phyloP scores from a whole-genome alignment of 148 eudicot species.

The Gaultheria prostrata region DNA sequence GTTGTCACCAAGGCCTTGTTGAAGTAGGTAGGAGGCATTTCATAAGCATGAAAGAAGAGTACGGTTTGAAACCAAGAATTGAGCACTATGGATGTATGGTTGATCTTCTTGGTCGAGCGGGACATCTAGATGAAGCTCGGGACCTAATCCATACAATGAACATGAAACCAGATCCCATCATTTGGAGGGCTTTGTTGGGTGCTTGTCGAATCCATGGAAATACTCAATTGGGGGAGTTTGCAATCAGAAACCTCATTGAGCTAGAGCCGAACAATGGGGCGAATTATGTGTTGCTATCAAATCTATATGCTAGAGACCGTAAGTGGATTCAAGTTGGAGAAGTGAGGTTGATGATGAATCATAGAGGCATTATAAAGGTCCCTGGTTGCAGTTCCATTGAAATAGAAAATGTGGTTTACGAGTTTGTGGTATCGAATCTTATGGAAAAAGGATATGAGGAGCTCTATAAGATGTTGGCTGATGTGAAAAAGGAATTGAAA shows the following conservation, averaged over 20 bases:
- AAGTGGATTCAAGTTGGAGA: constrained; percentile 34
- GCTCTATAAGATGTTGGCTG: constrained; percentile 21
- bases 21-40: constrained; percentile 31
- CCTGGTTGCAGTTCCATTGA: constrained; percentile 40
- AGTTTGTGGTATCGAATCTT: constrained; percentile 32
- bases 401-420: constrained; percentile 22
- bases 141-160: constrained; percentile 29
- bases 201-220: constrained; percentile 23
- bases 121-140: constrained; percentile 32
- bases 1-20: constrained; percentile 32
- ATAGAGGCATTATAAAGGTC: constrained; percentile 25
- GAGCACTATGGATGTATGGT: constrained; percentile 45
- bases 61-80: constrained; percentile 28
- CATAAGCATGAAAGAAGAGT: constrained; percentile 31
- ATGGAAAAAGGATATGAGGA: constrained; percentile 24
- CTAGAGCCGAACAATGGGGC: constrained; percentile 37
- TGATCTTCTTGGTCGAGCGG: constrained; percentile 36
- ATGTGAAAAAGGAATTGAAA: constrained; percentile 19
- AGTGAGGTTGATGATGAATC: constrained; percentile 21
- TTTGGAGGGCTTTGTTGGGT: constrained; percentile 46
- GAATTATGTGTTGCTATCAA: constrained; percentile 30
- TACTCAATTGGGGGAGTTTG: constrained; percentile 22
- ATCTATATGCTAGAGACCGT: constrained; percentile 25
- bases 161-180: constrained; percentile 22
- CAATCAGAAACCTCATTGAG: constrained; percentile 30